Percentiles rank a stretch among this genome's conserved stretches.
phyloP scores from a whole-genome alignment of 2,329 filamentous ascomycete species.

The Aspergillus fructus region DNA sequence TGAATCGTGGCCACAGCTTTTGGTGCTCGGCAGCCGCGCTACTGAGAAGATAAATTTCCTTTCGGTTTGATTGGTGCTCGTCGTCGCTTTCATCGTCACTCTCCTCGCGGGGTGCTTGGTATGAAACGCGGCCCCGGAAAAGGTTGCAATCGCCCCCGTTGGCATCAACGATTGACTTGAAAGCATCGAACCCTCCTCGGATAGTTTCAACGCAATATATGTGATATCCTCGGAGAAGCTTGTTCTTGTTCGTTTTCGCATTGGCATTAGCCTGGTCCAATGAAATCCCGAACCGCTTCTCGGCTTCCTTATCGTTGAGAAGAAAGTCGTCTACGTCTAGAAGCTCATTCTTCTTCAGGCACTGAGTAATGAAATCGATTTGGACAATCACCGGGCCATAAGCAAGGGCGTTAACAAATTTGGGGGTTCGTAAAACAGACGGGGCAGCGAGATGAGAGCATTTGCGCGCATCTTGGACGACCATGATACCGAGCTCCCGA shows the following conservation, averaged over 20 bases:
- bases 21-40: slow-evolving; percentile 66
- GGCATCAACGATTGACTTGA: slow-evolving; percentile 78
- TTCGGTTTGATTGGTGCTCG: slow-evolving; percentile 60
- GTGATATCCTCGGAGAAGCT: slow-evolving; percentile 70
- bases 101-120: slow-evolving; percentile 58
- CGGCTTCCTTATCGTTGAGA: slow-evolving; percentile 70
- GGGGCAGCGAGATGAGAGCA: slow-evolving; percentile 89
- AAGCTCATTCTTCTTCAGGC: slow-evolving; percentile 66
- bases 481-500: slow-evolving; percentile 76
- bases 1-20: slow-evolving; percentile 76
- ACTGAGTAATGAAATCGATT: slow-evolving; percentile 74
- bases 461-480: slow-evolving; percentile 71
- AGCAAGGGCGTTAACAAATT: slow-evolving; percentile 87
- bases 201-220: slow-evolving; percentile 84
- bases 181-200: slow-evolving; percentile 78
- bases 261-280: slow-evolving; percentile 67
- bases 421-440: slow-evolving; percentile 81
- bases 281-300: slow-evolving; percentile 68
- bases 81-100: slow-evolving; percentile 50
- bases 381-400: slow-evolving; percentile 75
- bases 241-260: slow-evolving; percentile 73
- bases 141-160: slow-evolving; percentile 83
- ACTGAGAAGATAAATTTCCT: slow-evolving; percentile 81
- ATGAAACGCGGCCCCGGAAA: slow-evolving; percentile 72
- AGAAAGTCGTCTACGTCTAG: slow-evolving; percentile 65